Conservation (phyloP, 2,329 filamentous ascomycete genomes). For the Leptographium galeiforme region DNA sequence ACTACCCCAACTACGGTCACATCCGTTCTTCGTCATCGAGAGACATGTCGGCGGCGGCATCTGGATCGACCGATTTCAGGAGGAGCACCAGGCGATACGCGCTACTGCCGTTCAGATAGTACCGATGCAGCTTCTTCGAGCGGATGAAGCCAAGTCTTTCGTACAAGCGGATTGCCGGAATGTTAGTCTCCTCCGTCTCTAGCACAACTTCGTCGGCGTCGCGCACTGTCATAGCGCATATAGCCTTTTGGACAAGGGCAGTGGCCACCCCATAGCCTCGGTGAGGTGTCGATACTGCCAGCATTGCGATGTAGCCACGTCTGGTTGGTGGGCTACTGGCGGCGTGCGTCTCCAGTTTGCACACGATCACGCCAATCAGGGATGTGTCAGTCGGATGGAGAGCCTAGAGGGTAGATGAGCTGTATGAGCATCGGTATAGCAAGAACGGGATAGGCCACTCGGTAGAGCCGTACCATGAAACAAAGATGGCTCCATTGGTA, state of each 20-base stretch:
- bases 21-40: constrained; percentile 18
- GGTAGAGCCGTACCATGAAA: constrained; percentile 58
- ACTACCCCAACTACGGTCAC: not conserved
- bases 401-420: constrained; percentile 27
- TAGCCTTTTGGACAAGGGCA: constrained; percentile 73
- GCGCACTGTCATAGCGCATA: constrained; percentile 75
- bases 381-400: constrained; percentile 44
- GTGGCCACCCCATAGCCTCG: constrained; percentile 82
- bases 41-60: constrained; percentile 22
- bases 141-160: constrained; percentile 83
- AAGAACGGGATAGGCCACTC: not conserved
- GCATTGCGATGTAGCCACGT: constrained; percentile 95
- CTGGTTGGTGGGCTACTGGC: constrained; percentile 61
- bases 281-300: constrained; percentile 72
- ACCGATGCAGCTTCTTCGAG: constrained; percentile 85
- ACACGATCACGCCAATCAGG: constrained; percentile 83
- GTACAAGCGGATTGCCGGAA: constrained; percentile 80
- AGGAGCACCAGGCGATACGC: constrained; percentile 81
- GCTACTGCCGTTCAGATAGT: constrained; percentile 93
- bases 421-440: constrained; percentile 1
- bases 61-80: constrained; percentile 42
- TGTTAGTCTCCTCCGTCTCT: constrained; percentile 90
- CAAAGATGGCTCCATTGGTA: constrained; percentile 98
- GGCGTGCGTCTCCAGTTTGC: constrained; percentile 83
- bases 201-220: constrained; percentile 89